Evolutionary conservation across 2,329 filamentous ascomycete genomes (phyloP).

Genomic region (Aphanoascus verrucosus): DNA sequence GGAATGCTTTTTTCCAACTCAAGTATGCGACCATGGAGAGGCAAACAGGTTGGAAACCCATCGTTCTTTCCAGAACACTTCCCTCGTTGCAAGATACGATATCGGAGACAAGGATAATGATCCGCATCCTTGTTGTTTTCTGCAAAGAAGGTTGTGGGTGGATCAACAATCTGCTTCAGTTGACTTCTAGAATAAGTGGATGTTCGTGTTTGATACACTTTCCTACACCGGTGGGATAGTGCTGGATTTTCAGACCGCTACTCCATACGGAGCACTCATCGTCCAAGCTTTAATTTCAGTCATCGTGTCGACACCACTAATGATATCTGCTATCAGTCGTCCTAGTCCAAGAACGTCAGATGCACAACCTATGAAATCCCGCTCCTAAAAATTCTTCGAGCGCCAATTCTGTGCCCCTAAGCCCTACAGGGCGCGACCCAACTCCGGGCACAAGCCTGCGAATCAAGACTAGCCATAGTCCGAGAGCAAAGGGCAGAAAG

Average conservation of each 20-base stretch:
- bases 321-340: neutral
- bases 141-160: neutral
- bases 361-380: neutral
- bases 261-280: neutral
- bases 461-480: neutral
- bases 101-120: slow-evolving; percentile 1
- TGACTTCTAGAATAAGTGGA: neutral
- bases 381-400: neutral
- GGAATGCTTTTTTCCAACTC: neutral
- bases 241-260: neutral
- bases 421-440: slow-evolving; percentile 3
- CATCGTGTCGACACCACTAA: neutral
- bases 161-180: neutral
- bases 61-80: neutral
- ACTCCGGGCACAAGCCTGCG: neutral
- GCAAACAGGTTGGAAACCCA: neutral
- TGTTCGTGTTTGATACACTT: neutral
- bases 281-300: neutral
- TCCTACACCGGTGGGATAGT: neutral
- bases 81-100: neutral
- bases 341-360: neutral
- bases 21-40: neutral
- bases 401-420: neutral
- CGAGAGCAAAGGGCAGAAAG: neutral
- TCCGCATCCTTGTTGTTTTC: neutral